Base-by-base conservation (phyloP, 2,329 filamentous ascomycete species). In the Claviceps sp. region DNA sequence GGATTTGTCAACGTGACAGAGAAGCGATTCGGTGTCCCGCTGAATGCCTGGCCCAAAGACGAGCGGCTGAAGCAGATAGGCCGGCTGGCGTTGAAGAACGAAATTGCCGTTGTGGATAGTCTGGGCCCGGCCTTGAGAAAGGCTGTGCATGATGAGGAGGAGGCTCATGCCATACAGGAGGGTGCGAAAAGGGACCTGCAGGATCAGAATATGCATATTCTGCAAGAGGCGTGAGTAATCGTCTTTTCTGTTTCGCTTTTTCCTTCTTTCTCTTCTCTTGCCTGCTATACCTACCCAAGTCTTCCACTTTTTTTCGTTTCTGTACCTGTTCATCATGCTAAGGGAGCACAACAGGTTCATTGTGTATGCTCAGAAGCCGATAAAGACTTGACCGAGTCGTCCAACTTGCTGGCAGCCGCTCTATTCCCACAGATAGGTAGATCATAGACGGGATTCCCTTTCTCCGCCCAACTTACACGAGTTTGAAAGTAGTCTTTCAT, bases 1-100 rank as follows among this genome's bases (percentile, higher is more conserved):
- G 67, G 68, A 16, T 70, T 68, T 48, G 58, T 62, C 5, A 58
- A 69, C 50, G 60, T 69, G 13, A 53, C 52, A 58, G 56, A 57
- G 48, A 42, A 49, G 20, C 43, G 38, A 11, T 43, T 55, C 14
- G 46, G 62, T 11, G 56, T 66, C 20, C 67, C 68, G 2, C 58
- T 60, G 16, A 65, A 64, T 47, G 54, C 60, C 5, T 70, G 68
- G 67, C 56, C 63, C 13, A 61, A 60, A 48, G 63, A 65, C 16
- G 48, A 50, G 30, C 59, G 62, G 30, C 51, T 65, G 54, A 67
- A 65, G 52, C 52, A 51, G n/a, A 30, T 55, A 11, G 50, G 55
- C 2, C 18, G 11, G n/a, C 1, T 37, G 24, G 6, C 8, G 40
- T 2, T 26, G n/a, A 16, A 8, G 38, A 50, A 47, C 14, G 13